Evolutionary conservation across 805 yeast species (phyloP), one percentile per base, ranked within the genome.

Genomic region (Candida patagonica): DNA sequence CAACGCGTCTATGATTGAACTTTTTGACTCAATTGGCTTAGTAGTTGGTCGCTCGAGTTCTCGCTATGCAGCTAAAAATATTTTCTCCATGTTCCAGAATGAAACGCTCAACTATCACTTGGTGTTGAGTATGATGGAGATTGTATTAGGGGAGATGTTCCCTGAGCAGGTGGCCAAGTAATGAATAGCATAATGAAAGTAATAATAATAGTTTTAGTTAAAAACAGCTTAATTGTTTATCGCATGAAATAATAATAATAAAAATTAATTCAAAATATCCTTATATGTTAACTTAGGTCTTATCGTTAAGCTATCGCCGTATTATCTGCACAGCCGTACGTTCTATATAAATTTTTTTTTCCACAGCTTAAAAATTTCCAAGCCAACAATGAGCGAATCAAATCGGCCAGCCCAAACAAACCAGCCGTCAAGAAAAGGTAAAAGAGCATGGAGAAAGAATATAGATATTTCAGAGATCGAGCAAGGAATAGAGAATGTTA

Each of bases 381-480:
- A n/a, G 9, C 29, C 9, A 16, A 26, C 6, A 30, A 38, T 16
- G 13, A 46, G 47, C 68, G 67, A 62, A 45, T 47, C 61, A 4
- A 61, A 62, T 38, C 70, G 76, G 59, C 85, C 88, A 10, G 58
- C 74, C 17, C 77, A 72, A 50, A 70, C 68, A 50, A 65, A 65
- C 32, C 96, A 88, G 62, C 55, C 81, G 4, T 86, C 96, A 6
- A 73, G 97, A 55, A 92, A 92, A 66, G 95, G 95, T 32, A 89
- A 84, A 70, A 80, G 73, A 57, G 78, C 95, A 4, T 85, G 96
- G 94, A 76, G 95, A 58, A 86, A 86, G 62, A 85, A 92, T 60
- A 82, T 92, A 43, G 95, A 92, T 59, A 65, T 92, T 15, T 77
- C 75, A 19, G 96, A 86, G 47, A 67, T 92, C 36, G 86, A 82